Evolutionary conservation across 2,329 filamentous ascomycete species (phyloP), one percentile per base, ranked within the genome.

Genomic region (Talaromyces amestolkiae): DNA sequence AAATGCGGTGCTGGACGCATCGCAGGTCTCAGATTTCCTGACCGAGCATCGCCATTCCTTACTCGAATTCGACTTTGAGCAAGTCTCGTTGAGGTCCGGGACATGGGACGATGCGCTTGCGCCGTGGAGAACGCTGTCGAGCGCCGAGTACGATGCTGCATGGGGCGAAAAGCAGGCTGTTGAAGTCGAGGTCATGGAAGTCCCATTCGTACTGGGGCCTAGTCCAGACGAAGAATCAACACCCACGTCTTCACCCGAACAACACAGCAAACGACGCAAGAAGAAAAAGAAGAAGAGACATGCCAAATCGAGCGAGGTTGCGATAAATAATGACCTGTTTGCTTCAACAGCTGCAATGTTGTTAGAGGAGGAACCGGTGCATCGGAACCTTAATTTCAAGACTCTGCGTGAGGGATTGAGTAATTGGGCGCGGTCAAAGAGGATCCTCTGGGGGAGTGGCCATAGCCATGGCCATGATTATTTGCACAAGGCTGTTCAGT

Each of bases 51-150:
- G 86, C 35, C 80, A 82, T 64, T 89, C 87, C 0, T 86, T 96
- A 54, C 84, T 85, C 68, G 90, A 94, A 73, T 92, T 94, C 73
- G 89, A 92, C 74, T 92, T 96, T 75, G 88, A 93, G 73, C 88
- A 91, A 68, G 88, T 93, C 19, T 82, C 85, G 35, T 84, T 96
- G 51, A 83, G 87, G 60, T 84, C 86, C 67, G 92, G 90, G 33
- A 89, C 83, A 65, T 96, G 92, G 92, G 90, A 95, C 66, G 89
- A 93, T 35, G 92, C 91, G 0, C 84, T 96, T n/a, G 86, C 87
- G 45, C 90, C 91, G 1, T 80, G 96, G 65, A 43, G 22, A 24
- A 37, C 43, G 15, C 19, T 62, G 22, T 62, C 59, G 7, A 54
- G 58, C 9, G 13, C 51, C 13, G 51, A 87, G 85, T 15, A 67